These are phyloP conservation scores for Lactifluus pinguis DNA, from an alignment of 768 basidiomycete genomes.

Conservation along the genomic window DNA sequence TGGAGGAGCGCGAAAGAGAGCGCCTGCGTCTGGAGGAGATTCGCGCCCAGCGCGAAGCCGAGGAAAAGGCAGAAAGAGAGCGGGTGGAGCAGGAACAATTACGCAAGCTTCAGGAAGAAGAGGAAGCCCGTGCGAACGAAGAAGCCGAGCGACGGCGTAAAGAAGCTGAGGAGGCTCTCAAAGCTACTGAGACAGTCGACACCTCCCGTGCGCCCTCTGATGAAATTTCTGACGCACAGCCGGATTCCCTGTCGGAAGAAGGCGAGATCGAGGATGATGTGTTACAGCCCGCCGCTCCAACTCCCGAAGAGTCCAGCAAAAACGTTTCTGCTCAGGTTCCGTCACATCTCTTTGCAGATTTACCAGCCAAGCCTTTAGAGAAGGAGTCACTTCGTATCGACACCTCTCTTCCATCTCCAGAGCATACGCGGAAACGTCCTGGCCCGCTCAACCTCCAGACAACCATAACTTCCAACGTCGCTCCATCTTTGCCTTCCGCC, in stretches of 20 bases:
- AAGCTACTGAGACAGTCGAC: constrained; percentile 31
- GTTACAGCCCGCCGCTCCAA: constrained; percentile 18
- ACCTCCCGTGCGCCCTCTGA: constrained; percentile 29
- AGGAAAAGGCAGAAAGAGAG: constrained; percentile 36
- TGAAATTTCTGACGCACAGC: constrained; percentile 25
- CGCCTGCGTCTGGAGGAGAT: constrained; percentile 8
- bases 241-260: constrained; percentile 36
- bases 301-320: background rate
- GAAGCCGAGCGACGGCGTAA: constrained; percentile 27
- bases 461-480: constrained; percentile 35
- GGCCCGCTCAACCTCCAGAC: constrained; percentile 63
- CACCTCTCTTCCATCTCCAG: constrained; percentile 39
- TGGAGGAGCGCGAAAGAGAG: constrained; percentile 19
- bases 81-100: constrained; percentile 31
- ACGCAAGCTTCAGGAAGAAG: constrained; percentile 22
- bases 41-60: constrained; percentile 26
- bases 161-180: constrained; percentile 28
- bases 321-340: constrained; percentile 18
- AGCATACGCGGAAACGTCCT: constrained; percentile 47
- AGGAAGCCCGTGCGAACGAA: constrained; percentile 18
- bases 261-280: constrained; percentile 39
- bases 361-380: constrained; percentile 34
- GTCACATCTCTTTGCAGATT: constrained; percentile 36
- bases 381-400: constrained; percentile 60
- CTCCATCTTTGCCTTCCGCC: constrained; percentile 49